Conservation (phyloP, 176 grass and related monocot genomes). For the Musa schizocarpa region DNA sequence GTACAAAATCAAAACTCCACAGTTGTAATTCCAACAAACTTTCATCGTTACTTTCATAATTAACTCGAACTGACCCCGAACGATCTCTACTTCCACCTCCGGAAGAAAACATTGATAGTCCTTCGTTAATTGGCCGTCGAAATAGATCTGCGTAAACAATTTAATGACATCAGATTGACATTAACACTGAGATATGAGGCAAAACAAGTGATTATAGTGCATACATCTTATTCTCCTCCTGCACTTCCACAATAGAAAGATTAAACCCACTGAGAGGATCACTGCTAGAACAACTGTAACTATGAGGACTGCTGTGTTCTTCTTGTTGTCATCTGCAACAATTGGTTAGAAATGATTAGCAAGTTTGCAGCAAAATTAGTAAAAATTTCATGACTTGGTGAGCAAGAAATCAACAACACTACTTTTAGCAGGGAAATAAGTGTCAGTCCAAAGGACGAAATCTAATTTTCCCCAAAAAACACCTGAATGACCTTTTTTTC, state of each 20-base stretch:
- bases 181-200: background rate
- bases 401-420: too few species aligned
- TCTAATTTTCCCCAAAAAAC: background rate
- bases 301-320: background rate
- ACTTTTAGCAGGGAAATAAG: background rate
- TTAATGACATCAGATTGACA: background rate
- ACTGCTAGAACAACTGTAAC: background rate
- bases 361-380: too few species aligned
- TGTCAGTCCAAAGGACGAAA: background rate
- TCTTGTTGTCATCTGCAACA: background rate
- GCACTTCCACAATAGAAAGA: conserved; percentile 5
- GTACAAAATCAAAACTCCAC: conserved; percentile 14
- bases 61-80: background rate
- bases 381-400: too few species aligned
- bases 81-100: background rate
- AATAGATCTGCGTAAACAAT: background rate
- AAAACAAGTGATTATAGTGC: background rate
- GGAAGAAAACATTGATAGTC: background rate
- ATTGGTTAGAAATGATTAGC: background rate
- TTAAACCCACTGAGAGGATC: background rate
- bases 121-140: background rate
- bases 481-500: background rate
- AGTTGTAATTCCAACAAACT: conserved; percentile 1
- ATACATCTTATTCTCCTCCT: conserved; percentile 9
- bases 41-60: background rate